A percentile compares a stretch with the other conserved stretches of the same genome.
phyloP scores from a whole-genome alignment of 441 rosid species.

The Capsella rubella region DNA sequence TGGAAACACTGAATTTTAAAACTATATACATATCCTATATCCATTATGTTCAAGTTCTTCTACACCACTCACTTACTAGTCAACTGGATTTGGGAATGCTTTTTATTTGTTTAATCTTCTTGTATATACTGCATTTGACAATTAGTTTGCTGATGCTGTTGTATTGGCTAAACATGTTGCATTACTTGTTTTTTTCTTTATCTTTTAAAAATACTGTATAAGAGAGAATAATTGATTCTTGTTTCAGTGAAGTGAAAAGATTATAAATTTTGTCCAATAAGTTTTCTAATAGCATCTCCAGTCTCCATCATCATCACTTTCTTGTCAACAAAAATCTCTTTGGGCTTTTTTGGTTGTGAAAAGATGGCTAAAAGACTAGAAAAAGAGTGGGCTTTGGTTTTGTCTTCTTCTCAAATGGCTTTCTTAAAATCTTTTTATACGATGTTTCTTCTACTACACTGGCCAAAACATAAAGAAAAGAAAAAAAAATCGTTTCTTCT shows the following conservation, averaged over 20 bases:
- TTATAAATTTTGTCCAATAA: not conserved
- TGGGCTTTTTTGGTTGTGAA: not conserved
- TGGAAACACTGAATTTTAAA: not conserved
- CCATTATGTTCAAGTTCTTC: not conserved
- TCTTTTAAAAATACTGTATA: too few species aligned
- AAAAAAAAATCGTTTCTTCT: not conserved
- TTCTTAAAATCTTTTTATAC: slow-evolving; percentile 12
- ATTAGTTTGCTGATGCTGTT: not conserved
- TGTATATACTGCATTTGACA: not conserved
- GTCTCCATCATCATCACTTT: not conserved
- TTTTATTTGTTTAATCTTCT: not conserved
- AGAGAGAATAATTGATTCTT: not conserved
- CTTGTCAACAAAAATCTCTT: not conserved
- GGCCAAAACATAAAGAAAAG: slow-evolving; percentile 14
- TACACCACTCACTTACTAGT: not conserved
- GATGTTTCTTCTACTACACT: not conserved
- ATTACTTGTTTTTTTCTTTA: not conserved
- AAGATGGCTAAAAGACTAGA: slow-evolving; percentile 7
- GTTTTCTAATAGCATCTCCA: not conserved
- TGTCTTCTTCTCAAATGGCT: slow-evolving; percentile 43
- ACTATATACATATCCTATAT: not conserved
- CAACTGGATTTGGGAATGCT: not conserved
- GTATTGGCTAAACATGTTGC: not conserved
- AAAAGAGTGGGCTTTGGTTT: slow-evolving; percentile 36
- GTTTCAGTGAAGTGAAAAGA: not conserved